Evolutionary conservation across 331 rosid species (phyloP).

Genomic region (Rosa hybrid): DNA sequence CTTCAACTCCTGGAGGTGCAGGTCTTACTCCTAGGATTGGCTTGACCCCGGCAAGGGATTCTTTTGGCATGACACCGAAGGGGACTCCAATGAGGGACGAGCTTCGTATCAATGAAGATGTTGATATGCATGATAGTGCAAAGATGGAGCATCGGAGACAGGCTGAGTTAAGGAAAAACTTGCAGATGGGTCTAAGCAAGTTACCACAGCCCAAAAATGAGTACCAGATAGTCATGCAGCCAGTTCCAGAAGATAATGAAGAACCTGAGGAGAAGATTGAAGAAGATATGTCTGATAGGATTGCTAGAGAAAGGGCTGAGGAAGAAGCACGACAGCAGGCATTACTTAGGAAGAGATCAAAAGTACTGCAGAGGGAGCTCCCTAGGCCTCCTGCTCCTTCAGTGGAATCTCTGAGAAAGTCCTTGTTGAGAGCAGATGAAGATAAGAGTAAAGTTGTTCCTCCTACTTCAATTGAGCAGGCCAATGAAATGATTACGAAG

Average conservation of each 20-base stretch:
- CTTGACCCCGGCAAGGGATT: conserved; percentile 87
- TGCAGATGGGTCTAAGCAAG: conserved; percentile 62
- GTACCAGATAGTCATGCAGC: conserved; percentile 87
- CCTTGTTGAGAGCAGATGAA: conserved; percentile 80
- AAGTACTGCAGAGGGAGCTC: conserved; percentile 92
- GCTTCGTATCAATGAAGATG: conserved; percentile 76
- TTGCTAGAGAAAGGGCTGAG: conserved; percentile 89
- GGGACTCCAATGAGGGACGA: conserved; percentile 94
- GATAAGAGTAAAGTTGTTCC: conserved; percentile 97
- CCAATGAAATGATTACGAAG: conserved; percentile 78
- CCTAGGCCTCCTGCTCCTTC: conserved; percentile 94
- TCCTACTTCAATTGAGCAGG: conserved; percentile 81
- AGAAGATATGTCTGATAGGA: conserved; percentile 94
- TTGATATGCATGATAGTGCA: conserved; percentile 65
- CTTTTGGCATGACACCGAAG: conserved; percentile 79
- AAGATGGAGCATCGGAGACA: conserved; percentile 74
- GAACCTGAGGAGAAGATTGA: conserved; percentile 79
- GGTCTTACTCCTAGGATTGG: conserved; percentile 81
- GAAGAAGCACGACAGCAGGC: conserved; percentile 88
- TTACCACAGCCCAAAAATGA: conserved; percentile 88
- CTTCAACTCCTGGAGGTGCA: conserved; percentile 83
- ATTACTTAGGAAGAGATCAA: conserved; percentile 86
- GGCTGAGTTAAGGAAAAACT: conserved; percentile 67
- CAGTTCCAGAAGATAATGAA: conserved; percentile 73
- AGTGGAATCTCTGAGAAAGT: conserved; percentile 68